Evolutionary conservation across 305 asterid genomes (phyloP), one percentile per base, ranked within the genome.

Genomic region (Rubia balearica): DNA sequence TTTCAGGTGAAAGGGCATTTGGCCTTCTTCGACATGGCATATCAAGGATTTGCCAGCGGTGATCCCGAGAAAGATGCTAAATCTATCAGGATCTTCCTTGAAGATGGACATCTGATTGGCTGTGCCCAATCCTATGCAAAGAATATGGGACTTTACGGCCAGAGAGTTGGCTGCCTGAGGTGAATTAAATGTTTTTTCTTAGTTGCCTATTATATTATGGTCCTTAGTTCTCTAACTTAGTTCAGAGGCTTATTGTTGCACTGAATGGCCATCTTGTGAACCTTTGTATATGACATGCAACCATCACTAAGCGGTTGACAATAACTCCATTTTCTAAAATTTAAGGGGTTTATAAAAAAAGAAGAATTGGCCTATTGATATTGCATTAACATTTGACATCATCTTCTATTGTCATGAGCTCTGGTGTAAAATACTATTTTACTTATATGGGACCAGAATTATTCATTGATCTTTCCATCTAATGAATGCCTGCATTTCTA

Each of bases 41-140:
- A 94, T 84, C 99, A 94, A 91, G 99, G 99, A 65, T 94, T 94
- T 86, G 98, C 99, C 7, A 94, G 97, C 49, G 99, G 98, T 73
- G 89, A 90, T 87, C 96, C 97, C 22, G 99, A 91, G 85, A 89
- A 86, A 71, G 99, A 94, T 85, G 98, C 98, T 24, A 88, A 78
- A 69, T 86, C 99, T 42, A 94, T 94, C 81, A 81, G 96, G 64
- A 94, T 94, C 78, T 94, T 94, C 75, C 91, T 94, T 4, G 96
- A 89, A 81, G 99, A 91, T 75, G 99, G 98, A 77, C 99, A 94
- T 78, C 73, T 77, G 72, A 91, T 94, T 74, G 99, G 97, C 71
- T 94, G 99, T 81, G 84, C 98, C n/a, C 99, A 94, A 67, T 94
- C 99, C 17, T 94, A 91, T 77, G 99, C 99, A 59, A 94, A 94